These are phyloP conservation scores for Tetrapisispora nanseiensis DNA, from an alignment of 805 yeast species.

Conservation along the genomic window DNA sequence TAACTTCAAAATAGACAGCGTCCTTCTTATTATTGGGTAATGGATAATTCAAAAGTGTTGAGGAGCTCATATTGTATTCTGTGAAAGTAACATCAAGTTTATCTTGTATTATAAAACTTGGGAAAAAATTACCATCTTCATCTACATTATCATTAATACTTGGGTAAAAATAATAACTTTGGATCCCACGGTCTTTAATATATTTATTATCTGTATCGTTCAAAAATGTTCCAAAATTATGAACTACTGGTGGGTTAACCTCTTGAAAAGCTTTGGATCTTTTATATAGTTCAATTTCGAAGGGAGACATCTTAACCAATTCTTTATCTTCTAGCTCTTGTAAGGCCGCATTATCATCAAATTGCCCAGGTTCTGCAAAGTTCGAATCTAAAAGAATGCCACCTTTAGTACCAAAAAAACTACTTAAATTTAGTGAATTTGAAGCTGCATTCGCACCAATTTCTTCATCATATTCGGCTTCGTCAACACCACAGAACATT, in stretches of 20 bases:
- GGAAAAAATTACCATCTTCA: conserved; percentile 25
- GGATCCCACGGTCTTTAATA: conserved; percentile 29
- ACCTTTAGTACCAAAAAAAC: conserved; percentile 20
- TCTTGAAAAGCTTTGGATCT: conserved; percentile 26
- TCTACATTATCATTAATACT: conserved; percentile 29
- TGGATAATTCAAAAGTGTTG: conserved; percentile 31
- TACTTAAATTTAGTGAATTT: conserved; percentile 10
- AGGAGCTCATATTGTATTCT: conserved; percentile 24
- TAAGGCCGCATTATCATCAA: conserved; percentile 21
- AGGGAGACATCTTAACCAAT: conserved; percentile 23
- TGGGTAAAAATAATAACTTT: conserved; percentile 27
- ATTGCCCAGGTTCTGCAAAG: conserved; percentile 23
- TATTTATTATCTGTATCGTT: conserved; percentile 19
- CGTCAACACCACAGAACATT: conserved; percentile 27
- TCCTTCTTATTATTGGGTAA: conserved; percentile 43
- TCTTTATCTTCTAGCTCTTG: conserved; percentile 19
- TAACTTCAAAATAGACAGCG: conserved; percentile 59
- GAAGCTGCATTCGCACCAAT: conserved; percentile 7
- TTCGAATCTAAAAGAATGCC: conserved; percentile 23
- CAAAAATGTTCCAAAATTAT: conserved; percentile 25
- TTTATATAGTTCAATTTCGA: conserved; percentile 25
- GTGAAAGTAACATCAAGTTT: conserved; percentile 28
- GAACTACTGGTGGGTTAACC: conserved; percentile 23
- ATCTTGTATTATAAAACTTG: conserved; percentile 29
- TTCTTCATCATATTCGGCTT: conserved; percentile 28